These are phyloP conservation scores for Arthromyces matolae DNA, from an alignment of 768 basidiomycete species.

Conservation along the genomic window DNA sequence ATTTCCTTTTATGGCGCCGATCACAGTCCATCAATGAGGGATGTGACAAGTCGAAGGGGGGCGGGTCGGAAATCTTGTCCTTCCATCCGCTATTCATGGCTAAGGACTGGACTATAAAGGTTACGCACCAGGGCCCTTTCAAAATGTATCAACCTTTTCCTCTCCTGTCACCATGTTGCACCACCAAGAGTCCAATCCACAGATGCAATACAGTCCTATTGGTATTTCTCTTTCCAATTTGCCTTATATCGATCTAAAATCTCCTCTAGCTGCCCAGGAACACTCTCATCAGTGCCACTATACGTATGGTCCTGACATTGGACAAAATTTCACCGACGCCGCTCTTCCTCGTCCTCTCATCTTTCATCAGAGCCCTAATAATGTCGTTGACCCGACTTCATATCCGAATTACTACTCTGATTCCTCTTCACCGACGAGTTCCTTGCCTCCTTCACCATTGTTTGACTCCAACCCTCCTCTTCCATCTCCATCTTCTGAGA, in stretches of 20 bases:
- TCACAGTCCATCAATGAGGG: constrained; percentile 16
- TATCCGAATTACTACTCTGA: constrained; percentile 12
- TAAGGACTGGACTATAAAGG: constrained; percentile 18
- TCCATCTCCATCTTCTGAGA: constrained; percentile 14
- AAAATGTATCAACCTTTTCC: background rate
- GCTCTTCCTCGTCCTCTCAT: constrained; percentile 5
- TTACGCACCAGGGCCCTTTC: background rate
- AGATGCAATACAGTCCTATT: constrained; percentile 4
- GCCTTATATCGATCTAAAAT: constrained; percentile 2
- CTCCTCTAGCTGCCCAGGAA: constrained; percentile 8
- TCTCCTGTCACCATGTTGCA: constrained; percentile 8
- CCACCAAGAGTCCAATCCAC: constrained; percentile 10
- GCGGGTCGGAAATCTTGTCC: constrained; percentile 12
- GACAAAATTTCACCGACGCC: constrained; percentile 2
- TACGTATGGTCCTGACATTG: background rate
- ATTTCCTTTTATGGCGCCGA: constrained; percentile 10
- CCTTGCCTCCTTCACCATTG: constrained; percentile 9
- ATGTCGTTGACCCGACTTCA: constrained; percentile 9
- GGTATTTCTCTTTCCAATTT: constrained; percentile 7
- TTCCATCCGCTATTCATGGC: constrained; percentile 19
- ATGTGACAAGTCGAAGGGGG: constrained; percentile 22
- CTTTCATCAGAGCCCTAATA: constrained; percentile 1
- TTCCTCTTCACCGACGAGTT: constrained; percentile 12
- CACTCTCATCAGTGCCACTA: constrained; percentile 10
- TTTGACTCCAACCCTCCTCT: background rate